Evolutionary conservation across 2,329 filamentous ascomycete species (phyloP).

Genomic region (Epichloe bromicola): DNA sequence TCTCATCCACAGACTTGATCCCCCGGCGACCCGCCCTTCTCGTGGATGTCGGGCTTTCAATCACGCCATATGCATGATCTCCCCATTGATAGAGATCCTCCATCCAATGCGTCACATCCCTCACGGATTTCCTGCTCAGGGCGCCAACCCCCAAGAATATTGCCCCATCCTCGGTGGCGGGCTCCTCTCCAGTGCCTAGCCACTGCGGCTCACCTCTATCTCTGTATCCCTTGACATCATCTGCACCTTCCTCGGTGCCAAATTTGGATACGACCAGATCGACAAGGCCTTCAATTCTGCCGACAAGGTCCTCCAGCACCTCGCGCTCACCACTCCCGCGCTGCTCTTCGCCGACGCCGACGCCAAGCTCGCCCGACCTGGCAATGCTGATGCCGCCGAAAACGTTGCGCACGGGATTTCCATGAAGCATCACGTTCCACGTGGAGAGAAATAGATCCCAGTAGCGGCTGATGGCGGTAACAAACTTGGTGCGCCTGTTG

Average conservation of each 20-base stretch:
- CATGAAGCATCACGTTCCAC: conserved; percentile 86
- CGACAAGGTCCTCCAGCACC: conserved; percentile 78
- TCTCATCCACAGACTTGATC: conserved; percentile 6
- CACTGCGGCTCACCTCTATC: conserved; percentile 32
- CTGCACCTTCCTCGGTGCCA: conserved; percentile 34
- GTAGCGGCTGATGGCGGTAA: conserved; percentile 59
- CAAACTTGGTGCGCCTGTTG: conserved; percentile 54
- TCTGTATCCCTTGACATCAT: conserved; percentile 11
- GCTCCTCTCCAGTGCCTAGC: conserved; percentile 59
- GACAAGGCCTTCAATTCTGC: conserved; percentile 67
- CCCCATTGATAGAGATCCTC: conserved; percentile 79
- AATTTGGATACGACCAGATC: conserved; percentile 84
- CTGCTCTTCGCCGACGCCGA: conserved; percentile 92
- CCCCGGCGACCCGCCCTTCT: conserved; percentile 32
- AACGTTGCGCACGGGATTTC: conserved; percentile 69
- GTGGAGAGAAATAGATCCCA: conserved; percentile 59
- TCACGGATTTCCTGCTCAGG: conserved; percentile 56
- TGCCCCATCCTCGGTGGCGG: conserved; percentile 64
- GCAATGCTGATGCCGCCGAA: conserved; percentile 80
- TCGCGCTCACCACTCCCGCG: conserved; percentile 88
- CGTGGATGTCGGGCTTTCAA: conserved; percentile 60
- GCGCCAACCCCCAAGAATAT: conserved; percentile 74
- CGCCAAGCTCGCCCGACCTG: conserved; percentile 78
- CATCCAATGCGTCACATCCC: conserved; percentile 72
- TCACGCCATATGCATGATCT: conserved; percentile 71